Evolutionary conservation across 306 rosid genomes (phyloP).

Genomic region (Heteromeles arbutifolia): DNA sequence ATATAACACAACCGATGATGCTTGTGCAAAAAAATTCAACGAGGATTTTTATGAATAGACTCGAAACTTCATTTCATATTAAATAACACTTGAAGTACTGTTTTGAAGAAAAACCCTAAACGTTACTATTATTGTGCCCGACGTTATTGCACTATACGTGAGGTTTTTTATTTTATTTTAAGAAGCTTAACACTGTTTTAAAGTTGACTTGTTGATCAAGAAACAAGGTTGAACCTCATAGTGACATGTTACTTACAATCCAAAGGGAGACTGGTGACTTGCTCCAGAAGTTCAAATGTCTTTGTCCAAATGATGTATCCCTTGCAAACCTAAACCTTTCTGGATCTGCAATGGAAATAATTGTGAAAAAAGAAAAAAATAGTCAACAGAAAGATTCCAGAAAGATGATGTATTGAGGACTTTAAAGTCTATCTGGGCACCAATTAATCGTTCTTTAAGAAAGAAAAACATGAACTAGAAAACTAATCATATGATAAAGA

Average conservation of each 20-base stretch:
- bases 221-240: background rate
- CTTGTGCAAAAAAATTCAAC: too few species aligned
- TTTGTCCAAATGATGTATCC: slow-evolving; percentile 78
- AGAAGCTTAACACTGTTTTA: background rate
- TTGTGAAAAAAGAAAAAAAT: background rate
- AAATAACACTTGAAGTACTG: too few species aligned
- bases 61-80: too few species aligned
- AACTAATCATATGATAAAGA: background rate
- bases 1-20: too few species aligned
- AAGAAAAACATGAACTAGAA: background rate
- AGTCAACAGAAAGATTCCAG: too few species aligned
- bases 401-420: too few species aligned
- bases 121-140: too few species aligned
- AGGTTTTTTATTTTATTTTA: too few species aligned
- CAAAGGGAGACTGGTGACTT: slow-evolving; percentile 46
- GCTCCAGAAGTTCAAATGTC: slow-evolving; percentile 67
- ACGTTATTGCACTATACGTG: too few species aligned
- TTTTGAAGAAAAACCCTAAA: too few species aligned
- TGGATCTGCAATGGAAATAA: slow-evolving; percentile 48
- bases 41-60: too few species aligned
- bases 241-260: slow-evolving; percentile 34
- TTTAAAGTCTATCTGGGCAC: background rate
- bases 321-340: slow-evolving; percentile 78
- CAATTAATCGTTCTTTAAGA: background rate
- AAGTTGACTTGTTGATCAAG: background rate